A percentile compares a stretch with the other conserved stretches of the same genome.
Conservation (phyloP, 129 eudicot genomes). For the Chrysanthemum lavandulifolium region DNA sequence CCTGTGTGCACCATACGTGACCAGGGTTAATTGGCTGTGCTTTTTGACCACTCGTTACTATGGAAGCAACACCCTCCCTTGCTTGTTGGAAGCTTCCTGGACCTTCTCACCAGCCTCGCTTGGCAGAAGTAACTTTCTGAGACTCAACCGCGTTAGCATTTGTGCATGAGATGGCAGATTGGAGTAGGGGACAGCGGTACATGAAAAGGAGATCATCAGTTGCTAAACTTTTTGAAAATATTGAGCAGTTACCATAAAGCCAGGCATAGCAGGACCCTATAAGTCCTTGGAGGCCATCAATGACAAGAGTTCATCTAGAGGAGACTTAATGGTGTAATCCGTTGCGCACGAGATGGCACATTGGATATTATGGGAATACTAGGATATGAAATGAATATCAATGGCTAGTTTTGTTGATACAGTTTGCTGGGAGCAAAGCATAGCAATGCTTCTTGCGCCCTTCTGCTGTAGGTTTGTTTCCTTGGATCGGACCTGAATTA, state of each 20-base stretch:
- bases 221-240: conserved; percentile 12
- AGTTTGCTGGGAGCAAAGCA: neutral
- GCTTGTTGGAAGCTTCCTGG: too few species aligned
- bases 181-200: neutral
- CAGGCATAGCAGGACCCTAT: neutral
- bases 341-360: neutral
- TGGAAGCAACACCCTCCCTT: too few species aligned
- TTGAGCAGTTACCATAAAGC: neutral
- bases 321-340: neutral
- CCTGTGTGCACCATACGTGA: neutral
- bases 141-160: conserved; percentile 5
- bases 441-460: neutral
- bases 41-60: too few species aligned
- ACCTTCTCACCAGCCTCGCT: too few species aligned
- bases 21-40: neutral
- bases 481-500: conserved; percentile 4
- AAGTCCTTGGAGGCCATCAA: neutral
- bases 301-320: neutral
- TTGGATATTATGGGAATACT: neutral
- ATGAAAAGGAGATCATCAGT: neutral
- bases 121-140: neutral
- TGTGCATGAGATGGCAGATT: conserved; percentile 11
- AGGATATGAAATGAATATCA: neutral
- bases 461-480: neutral
- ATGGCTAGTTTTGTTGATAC: neutral